Base-by-base conservation (phyloP, 2,329 filamentous ascomycete genomes). In the Fusarium brachygibbosum region DNA sequence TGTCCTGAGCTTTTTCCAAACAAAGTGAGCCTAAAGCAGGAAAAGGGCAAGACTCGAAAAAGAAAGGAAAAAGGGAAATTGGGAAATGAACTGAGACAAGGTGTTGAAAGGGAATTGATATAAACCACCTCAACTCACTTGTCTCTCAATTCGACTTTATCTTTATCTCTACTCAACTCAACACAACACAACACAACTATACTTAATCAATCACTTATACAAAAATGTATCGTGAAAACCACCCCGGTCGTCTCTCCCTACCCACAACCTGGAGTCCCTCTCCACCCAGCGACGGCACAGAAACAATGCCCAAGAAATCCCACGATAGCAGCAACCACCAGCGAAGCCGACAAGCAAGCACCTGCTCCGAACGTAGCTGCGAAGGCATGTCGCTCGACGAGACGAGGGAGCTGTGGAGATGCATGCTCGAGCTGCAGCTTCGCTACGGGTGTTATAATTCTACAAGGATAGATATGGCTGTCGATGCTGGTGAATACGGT, bases 401-500 rank as follows among this genome's bases (percentile, higher is more conserved):
- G 61, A 82, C 79, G 6, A 75, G 78, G 21, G 78, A 80, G 35
- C 72, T 85, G 5, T 85, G 83, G 83, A 73, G 76, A 49, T 83
- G 83, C 67, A 85, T 85, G 83, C 77, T 85, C 3, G 79, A 82
- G 48, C 76, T 85, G 11, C 83, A 85, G 72, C 76, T 78, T 63
- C 78, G 75, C 7, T 85, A 83, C 53, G 80, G 81, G 8, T 85
- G 83, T 75, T 85, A 85, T 66, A 83, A 81, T 29, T 85, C 83
- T 19, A 82, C 83, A 16, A 75, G 83, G 32, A 84, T 85, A 72
- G 82, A 83, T 49, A 77, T 84, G 41, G 83, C 83, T 1, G 73
- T 84, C 16, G 79, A 79, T 41, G 80, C 81, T 1, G 79, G 80
- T 23, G 79, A 82, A 6, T 72, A 79, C 11, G 80, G 77, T 14